Evolutionary conservation across 2,329 filamentous ascomycete species (phyloP).

Genomic region (Penicillium sp.): DNA sequence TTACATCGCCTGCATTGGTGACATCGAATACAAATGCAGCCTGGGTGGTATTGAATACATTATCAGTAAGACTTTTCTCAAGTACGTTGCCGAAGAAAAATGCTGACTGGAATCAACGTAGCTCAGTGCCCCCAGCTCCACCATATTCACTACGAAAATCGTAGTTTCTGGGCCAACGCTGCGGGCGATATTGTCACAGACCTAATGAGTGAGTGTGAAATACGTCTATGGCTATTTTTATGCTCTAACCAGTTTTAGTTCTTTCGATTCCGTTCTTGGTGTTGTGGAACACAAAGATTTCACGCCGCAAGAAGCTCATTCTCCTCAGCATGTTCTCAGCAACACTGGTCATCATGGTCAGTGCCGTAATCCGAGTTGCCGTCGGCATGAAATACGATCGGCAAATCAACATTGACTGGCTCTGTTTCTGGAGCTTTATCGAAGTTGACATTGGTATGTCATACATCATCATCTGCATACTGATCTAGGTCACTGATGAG

Average conservation of each 20-base stretch:
- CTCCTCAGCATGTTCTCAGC: constrained; percentile 19
- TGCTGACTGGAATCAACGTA: too few relatives aligned
- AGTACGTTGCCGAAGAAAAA: background rate
- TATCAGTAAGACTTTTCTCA: constrained; percentile 7
- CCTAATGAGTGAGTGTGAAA: constrained; percentile 14
- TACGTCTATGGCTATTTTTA: background rate
- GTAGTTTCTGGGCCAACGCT: constrained; percentile 16
- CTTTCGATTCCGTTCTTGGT: constrained; percentile 19
- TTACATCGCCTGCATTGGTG: constrained; percentile 15
- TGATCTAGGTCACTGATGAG: background rate
- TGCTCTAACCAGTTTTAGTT: constrained; percentile 1
- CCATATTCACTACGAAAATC: constrained; percentile 20
- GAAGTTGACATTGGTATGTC: constrained; percentile 16
- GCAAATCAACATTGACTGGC: constrained; percentile 18
- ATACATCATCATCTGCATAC: fast-evolving
- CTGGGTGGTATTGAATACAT: constrained; percentile 12
- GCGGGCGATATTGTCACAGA: constrained; percentile 19
- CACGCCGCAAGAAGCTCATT: constrained; percentile 14
- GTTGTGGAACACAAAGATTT: constrained; percentile 16
- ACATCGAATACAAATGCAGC: constrained; percentile 21
- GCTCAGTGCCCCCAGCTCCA: constrained; percentile 8
- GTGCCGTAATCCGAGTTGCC: constrained; percentile 17
- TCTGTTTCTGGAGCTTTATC: constrained; percentile 22
- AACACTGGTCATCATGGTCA: constrained; percentile 17
- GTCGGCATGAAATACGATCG: constrained; percentile 10